A percentile compares a stretch with the other conserved stretches of the same genome.
These are phyloP conservation scores for Sugiyamaella xylanicola DNA, from an alignment of 1,139 yeast species.

Conservation along the genomic window DNA sequence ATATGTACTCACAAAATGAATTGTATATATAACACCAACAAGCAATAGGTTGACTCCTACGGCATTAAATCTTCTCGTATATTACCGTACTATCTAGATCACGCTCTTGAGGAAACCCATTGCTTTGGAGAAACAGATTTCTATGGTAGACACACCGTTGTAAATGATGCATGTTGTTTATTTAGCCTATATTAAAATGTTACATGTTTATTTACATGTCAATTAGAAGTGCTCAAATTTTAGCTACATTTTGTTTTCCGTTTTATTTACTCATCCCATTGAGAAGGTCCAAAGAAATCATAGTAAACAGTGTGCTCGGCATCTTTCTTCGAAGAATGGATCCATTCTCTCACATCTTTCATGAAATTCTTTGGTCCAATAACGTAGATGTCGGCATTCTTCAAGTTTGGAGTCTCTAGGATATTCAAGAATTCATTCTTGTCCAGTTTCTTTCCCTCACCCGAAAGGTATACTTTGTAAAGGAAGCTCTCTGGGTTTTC, in stretches of 20 bases:
- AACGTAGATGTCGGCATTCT: conserved; percentile 27
- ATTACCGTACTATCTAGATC: too few relatives aligned
- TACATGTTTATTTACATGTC: too few relatives aligned
- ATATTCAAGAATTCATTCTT: conserved; percentile 27
- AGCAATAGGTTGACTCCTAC: too few relatives aligned
- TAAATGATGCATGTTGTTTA: too few relatives aligned
- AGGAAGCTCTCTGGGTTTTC: conserved; percentile 27
- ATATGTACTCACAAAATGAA: too few relatives aligned
- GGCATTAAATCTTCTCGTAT: too few relatives aligned
- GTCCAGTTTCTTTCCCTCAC: conserved; percentile 25
- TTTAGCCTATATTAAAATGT: too few relatives aligned
- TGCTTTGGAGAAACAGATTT: too few relatives aligned
- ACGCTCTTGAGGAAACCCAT: too few relatives aligned
- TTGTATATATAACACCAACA: too few relatives aligned
- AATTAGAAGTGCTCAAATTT: too few relatives aligned
- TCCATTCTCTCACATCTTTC: conserved; percentile 22
- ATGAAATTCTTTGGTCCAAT: conserved; percentile 33
- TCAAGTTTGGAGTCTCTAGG: conserved; percentile 17
- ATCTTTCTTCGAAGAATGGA: conserved; percentile 4
- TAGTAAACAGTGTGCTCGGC: conserved; percentile 18
- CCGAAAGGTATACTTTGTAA: conserved; percentile 29
- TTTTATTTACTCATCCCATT: conserved; percentile 8
- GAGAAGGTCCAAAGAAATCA: conserved; percentile 25
- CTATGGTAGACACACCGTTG: too few relatives aligned
- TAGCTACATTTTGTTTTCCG: neutral